Base-by-base conservation (phyloP, 176 grass and related monocot species). In the Carex littledalei region DNA sequence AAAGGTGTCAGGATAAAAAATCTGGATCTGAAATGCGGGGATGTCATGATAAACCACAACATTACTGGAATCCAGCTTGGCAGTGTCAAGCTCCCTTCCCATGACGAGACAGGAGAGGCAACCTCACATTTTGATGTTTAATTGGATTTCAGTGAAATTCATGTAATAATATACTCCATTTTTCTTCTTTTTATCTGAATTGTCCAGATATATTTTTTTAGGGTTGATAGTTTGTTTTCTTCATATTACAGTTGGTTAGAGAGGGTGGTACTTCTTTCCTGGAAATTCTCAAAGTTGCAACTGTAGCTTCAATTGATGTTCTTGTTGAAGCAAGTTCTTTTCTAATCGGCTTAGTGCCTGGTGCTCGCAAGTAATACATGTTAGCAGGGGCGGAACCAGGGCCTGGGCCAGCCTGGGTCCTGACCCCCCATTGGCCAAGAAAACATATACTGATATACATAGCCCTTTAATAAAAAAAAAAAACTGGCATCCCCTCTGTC, bases 271-370 rank as follows among this genome's bases (percentile, higher is more conserved):
- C 80, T 79, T 94, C 93, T 88, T 84, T 99, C 61, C 86, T 95
- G 80, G 91, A 95, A 94, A 91, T 99, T 89, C 88, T 95, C 65
- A 95, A 99, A 95, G 96, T 95, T 85, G 90, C 87, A 56, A 85
- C 88, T 65, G 72, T 50, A 52, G 85, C 91, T 83, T 92, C 93
- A 67, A 77, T 99, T 85, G 96, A 99, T 90, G 75, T 94, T 66
- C 93, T 91, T 84, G 22, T 92, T 75, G 93, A 99, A 35, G 96
- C 94, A 94, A 91, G 96, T 73, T 84, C 78, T 66, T 41, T 81
- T 81, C 45, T 61, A 10, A 56, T 56, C 74, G 6, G 13, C 74
- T 78, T 53, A 32, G 50, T 57, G 5, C 50, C 15, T 3, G 11
- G 16, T 60, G 17, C 29, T 26, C 56, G 6, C 58, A 63, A 49